These are phyloP conservation scores for Nitzschia inconspicua DNA, from an alignment of 108 stramenopile genomes.

Conservation along the genomic window DNA sequence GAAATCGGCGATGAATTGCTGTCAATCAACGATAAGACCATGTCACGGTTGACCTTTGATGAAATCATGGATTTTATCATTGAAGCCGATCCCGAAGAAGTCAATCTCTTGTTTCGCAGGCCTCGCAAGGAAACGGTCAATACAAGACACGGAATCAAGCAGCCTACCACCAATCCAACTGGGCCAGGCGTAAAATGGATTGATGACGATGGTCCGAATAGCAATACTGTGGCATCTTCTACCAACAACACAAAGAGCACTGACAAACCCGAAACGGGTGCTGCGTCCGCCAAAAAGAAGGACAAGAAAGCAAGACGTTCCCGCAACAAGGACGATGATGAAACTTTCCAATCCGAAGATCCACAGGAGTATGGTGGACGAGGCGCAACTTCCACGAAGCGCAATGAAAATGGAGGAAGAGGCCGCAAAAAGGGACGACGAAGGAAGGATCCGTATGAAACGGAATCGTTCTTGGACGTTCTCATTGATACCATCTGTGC, in stretches of 20 bases:
- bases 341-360: constrained; percentile 60
- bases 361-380: constrained; percentile 31
- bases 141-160: constrained; percentile 33
- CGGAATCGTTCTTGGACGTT: constrained; percentile 76
- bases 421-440: constrained; percentile 34
- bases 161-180: constrained; percentile 2
- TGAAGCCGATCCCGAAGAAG: constrained; percentile 80
- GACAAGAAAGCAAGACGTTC: constrained; percentile 19
- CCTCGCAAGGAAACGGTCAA: constrained; percentile 57
- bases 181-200: constrained; percentile 68
- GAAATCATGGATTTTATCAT: constrained; percentile 92
- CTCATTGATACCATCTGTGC: constrained; percentile 85
- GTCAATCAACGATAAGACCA: constrained; percentile 84
- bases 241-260: not conserved
- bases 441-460: constrained; percentile 60
- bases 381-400: not conserved
- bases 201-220: constrained; percentile 38
- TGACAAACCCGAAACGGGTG: constrained; percentile 15
- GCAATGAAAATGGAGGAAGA: constrained; percentile 3
- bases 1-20: constrained; percentile 82
- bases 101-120: constrained; percentile 78
- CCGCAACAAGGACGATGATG: constrained; percentile 36
- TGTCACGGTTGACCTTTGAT: constrained; percentile 81
- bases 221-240: not conserved
- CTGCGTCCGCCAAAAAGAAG: constrained; percentile 5